Conservation (phyloP, 2,329 filamentous ascomycete genomes). For the Karstenula rhodostoma region DNA sequence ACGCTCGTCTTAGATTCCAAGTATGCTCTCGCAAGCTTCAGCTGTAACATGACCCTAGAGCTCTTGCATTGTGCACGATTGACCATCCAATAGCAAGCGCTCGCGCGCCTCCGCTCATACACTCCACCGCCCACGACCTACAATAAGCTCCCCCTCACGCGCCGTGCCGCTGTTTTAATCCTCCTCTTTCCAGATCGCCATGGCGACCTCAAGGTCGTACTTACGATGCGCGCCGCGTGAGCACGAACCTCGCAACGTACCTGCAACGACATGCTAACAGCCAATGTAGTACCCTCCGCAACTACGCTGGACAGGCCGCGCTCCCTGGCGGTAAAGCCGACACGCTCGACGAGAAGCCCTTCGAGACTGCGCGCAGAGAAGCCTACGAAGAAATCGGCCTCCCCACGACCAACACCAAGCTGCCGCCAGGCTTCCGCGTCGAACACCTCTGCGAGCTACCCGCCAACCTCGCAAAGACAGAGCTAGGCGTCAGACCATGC, state of each 20-base stretch:
- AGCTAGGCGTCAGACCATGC: slow-evolving; percentile 59
- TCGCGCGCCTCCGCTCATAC: slow-evolving; percentile 65
- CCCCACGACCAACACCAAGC: slow-evolving; percentile 71
- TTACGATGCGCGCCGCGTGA: slow-evolving; percentile 66
- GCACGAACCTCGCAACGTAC: background rate
- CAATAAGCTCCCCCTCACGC: slow-evolving; percentile 63
- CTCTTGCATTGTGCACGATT: slow-evolving; percentile 12
- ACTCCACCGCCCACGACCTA: slow-evolving; percentile 66
- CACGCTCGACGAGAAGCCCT: slow-evolving; percentile 63
- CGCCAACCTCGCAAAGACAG: slow-evolving; percentile 59
- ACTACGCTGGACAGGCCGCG: slow-evolving; percentile 78
- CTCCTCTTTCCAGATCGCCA: slow-evolving; percentile 84
- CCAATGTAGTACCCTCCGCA: slow-evolving; percentile 57
- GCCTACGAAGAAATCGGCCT: slow-evolving; percentile 94
- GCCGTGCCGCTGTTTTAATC: slow-evolving; percentile 86
- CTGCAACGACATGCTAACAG: background rate
- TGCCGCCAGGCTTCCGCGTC: slow-evolving; percentile 81
- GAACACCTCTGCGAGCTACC: slow-evolving; percentile 90
- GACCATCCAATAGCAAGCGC: slow-evolving; percentile 52
- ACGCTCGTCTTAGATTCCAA: slow-evolving; percentile 33
- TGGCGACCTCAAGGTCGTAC: slow-evolving; percentile 76
- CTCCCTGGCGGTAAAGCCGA: slow-evolving; percentile 78
- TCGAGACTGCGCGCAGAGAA: slow-evolving; percentile 87
- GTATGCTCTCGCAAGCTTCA: slow-evolving; percentile 44
- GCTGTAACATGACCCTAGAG: slow-evolving; percentile 23